phyloP scores from a whole-genome alignment of 441 rosid genomes.

The Lepidium campestre region DNA sequence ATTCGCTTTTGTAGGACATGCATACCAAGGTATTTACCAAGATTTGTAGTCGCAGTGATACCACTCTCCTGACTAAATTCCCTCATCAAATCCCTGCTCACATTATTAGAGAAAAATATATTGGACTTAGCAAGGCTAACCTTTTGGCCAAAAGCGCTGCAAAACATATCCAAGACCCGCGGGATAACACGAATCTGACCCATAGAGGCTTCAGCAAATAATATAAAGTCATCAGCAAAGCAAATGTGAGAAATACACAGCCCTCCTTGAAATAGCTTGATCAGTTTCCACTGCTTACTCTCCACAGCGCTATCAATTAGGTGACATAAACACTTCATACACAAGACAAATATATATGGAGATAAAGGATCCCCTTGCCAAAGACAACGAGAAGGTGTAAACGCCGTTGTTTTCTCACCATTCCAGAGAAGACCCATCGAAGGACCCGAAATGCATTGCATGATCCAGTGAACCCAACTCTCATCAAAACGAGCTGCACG shows the following conservation, averaged over 20 bases:
- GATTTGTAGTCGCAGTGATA: too few relatives aligned
- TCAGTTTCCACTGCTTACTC: background rate
- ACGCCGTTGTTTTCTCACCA: background rate
- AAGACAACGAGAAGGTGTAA: background rate
- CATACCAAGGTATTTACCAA: too few relatives aligned
- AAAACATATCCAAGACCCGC: too few relatives aligned
- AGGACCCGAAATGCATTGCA: background rate
- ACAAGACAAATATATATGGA: background rate
- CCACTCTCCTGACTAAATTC: too few relatives aligned
- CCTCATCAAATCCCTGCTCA: too few relatives aligned
- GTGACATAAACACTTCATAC: background rate
- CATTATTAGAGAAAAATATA: too few relatives aligned
- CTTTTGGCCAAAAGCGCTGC: too few relatives aligned
- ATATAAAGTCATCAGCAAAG: background rate
- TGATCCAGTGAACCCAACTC: too few relatives aligned
- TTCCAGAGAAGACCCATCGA: background rate
- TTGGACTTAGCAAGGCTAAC: too few relatives aligned
- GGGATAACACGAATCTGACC: too few relatives aligned
- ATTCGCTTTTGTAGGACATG: too few relatives aligned
- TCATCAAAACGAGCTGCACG: too few relatives aligned
- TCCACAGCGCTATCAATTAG: background rate
- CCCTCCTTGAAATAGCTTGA: background rate
- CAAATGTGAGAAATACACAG: background rate
- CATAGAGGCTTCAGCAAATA: background rate
- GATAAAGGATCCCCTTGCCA: background rate